Evolutionary conservation across 2,329 filamentous ascomycete genomes (phyloP), one percentile per base, ranked within the genome.

Genomic region (Didymella keratinophila): DNA sequence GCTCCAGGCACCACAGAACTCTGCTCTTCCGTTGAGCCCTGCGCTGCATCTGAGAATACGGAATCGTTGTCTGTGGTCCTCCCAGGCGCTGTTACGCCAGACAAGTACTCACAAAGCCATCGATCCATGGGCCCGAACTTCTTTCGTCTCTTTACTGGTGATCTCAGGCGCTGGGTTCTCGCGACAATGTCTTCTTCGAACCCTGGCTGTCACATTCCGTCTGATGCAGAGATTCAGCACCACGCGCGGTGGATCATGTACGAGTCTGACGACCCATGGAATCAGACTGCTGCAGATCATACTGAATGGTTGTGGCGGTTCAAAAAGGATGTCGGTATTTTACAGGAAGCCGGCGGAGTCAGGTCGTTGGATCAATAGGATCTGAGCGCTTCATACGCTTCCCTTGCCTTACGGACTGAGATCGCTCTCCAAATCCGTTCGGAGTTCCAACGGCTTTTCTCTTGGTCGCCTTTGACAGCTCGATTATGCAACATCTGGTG

Each of bases 231-330:
- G 45, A 65, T 76, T 12, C 74, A 74, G 55, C 62, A 70, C 9
- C 67, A 75, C 8, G 74, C 69, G 2, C 65, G 73, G 32, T 66
- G 66, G 62, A 69, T 76, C 14, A 65, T 76, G 47, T 77, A 68
- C 23, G 67, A 64, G 25, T 51, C 58, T 10, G 72, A 73, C 16
- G 73, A 77, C 43, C 58, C 70, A 1, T 76, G 73, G 73, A 75
- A 76, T 45, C 73, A 77, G 48, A 76, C 74, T 0, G 63, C 71
- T 27, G 75, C 74, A 3, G 74, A 77, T 50, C 70, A 69, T 25
- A 50, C 64, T 9, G 61, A 69, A 28, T 76, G 71, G 72, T 32
- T 76, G 28, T 55, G 52, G 56, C 58, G 65, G n/a, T 75, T 76
- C 39, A 75, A 75, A 52, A 55, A 52, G 30, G 59, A 63, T 6